Base-by-base conservation (phyloP, 2,329 filamentous ascomycete genomes). In the Paraconiothyrium brasiliense region DNA sequence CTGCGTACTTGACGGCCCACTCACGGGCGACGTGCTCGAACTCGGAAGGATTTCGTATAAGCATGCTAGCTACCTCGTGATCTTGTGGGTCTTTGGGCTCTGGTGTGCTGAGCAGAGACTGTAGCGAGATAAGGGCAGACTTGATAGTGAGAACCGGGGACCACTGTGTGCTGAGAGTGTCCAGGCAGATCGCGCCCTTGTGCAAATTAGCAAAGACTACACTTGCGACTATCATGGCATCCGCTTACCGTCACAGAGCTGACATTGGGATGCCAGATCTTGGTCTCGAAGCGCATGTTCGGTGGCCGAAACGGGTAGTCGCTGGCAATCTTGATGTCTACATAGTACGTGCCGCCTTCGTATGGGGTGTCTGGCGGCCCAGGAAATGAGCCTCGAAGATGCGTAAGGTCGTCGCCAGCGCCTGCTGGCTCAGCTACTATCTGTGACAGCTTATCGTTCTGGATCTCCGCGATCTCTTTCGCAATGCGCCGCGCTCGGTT, bases 51-150 rank as follows among this genome's bases (percentile, higher is more conserved):
- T 92, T 87, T 2, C 89, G 86, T 62, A 97, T 84, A 73, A 98
- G 85, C 92, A 97, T 97, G 72, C 87, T 89, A 27, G 95, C 95
- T 1, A 98, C 95, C 78, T 97, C 93, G 43, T 94, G 94, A 74
- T 99, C 95, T 82, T 99, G 95, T 0, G 95, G 95, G 68, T 99
- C 95, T 72, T 94, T 96, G 0, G 95, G 94, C 78, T 99, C 96
- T 3, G 95, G 95, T 20, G 90, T 92, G 80, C 93, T 93, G 73
- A 99, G 91, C 20, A 99, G 88, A 68, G 94, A 94, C 78, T 97
- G 94, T 35, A 99, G 85, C 32, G 94, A 97, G 61, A 99, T 89
- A 49, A 99, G 87, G 41, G 94, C 93, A 22, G 93, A 96, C 82
- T 97, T 98, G 79, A 99, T 94, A 14, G 94, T 99, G 63, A 97